These are phyloP conservation scores for Metschnikowia peoriensis DNA, from an alignment of 805 yeast species.

Conservation along the genomic window DNA sequence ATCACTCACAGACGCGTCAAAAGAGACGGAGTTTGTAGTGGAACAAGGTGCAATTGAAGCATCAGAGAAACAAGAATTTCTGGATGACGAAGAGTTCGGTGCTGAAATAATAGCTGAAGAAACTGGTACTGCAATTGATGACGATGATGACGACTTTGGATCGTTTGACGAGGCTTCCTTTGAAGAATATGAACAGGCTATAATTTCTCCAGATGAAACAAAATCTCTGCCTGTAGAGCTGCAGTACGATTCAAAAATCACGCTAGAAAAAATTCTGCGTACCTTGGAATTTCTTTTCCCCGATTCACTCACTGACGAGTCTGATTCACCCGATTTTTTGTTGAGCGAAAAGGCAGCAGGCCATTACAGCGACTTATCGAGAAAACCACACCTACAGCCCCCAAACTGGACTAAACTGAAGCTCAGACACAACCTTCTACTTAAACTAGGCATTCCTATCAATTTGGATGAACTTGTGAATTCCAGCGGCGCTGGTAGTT, in stretches of 20 bases:
- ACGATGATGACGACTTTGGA: slow-evolving; percentile 38
- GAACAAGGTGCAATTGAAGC: not conserved
- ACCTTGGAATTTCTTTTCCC: slow-evolving; percentile 16
- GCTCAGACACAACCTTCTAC: slow-evolving; percentile 59
- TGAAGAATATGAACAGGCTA: slow-evolving; percentile 16
- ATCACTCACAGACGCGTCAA: not conserved
- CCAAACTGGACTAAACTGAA: slow-evolving; percentile 70
- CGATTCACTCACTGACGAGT: not conserved
- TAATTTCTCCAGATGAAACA: not conserved
- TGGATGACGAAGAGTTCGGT: not conserved
- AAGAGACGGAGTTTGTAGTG: not conserved
- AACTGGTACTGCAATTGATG: slow-evolving; percentile 8
- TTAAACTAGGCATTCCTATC: slow-evolving; percentile 70
- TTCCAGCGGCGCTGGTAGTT: not conserved
- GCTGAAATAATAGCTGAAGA: not conserved
- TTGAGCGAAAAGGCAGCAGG: slow-evolving; percentile 35
- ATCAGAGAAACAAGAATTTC: not conserved
- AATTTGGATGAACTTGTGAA: slow-evolving; percentile 54
- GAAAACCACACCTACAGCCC: slow-evolving; percentile 49
- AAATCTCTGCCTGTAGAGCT: not conserved
- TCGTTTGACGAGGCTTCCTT: slow-evolving; percentile 37
- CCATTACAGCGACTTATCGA: slow-evolving; percentile 48
- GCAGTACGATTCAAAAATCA: not conserved
- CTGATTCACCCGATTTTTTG: slow-evolving; percentile 5
- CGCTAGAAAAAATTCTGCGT: slow-evolving; percentile 8